phyloP scores from a whole-genome alignment of 768 basidiomycete genomes.

The Tricholomella constricta region DNA sequence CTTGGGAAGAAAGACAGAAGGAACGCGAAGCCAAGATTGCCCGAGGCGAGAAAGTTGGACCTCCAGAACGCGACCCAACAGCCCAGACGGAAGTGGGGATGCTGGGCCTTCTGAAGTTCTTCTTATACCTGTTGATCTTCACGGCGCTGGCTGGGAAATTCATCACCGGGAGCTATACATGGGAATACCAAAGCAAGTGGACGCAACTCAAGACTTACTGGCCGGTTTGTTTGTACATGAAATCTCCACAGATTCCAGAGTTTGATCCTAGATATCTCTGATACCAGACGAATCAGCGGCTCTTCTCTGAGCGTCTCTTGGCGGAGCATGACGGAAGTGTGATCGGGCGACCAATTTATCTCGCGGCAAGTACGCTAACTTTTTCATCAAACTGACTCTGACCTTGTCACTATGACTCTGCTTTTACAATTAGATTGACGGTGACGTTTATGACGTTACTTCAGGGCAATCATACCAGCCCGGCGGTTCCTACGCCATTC shows the following conservation, averaged over 20 bases:
- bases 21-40: constrained; percentile 74
- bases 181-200: constrained; percentile 79
- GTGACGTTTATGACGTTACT: constrained; percentile 92
- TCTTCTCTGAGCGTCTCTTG: constrained; percentile 77
- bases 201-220: constrained; percentile 58
- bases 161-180: constrained; percentile 82
- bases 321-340: constrained; percentile 71
- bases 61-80: constrained; percentile 74
- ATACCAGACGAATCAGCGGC: constrained; percentile 53
- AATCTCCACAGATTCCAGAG: background rate
- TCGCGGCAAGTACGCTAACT: constrained; percentile 62
- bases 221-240: constrained; percentile 47
- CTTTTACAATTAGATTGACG: constrained; percentile 66
- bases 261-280: background rate
- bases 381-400: background rate
- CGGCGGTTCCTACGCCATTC: constrained; percentile 79
- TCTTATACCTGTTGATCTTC: constrained; percentile 56
- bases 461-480: constrained; percentile 80
- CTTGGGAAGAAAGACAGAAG: constrained; percentile 70
- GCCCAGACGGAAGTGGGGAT: constrained; percentile 66
- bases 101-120: constrained; percentile 67
- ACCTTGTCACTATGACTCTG: background rate
- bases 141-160: constrained; percentile 73
- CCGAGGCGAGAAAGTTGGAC: constrained; percentile 71
- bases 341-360: constrained; percentile 68